A percentile compares a stretch with the other conserved stretches of the same genome.
Evolutionary conservation across 148 eudicot genomes (phyloP).

Genomic region (Vaccinium macrocarpon): DNA sequence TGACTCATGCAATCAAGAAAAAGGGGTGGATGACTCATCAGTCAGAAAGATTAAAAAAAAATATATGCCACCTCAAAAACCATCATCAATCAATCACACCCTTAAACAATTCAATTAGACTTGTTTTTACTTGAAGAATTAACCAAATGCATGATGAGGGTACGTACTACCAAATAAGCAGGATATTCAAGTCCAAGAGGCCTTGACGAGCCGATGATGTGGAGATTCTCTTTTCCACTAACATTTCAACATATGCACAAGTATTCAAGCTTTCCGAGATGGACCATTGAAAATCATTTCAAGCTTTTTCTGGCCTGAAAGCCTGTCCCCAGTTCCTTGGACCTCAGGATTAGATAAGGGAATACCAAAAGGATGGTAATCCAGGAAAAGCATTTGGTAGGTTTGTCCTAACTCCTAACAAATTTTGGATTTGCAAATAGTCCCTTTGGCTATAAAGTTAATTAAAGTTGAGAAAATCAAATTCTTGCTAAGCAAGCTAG

Average conservation of each 20-base stretch:
- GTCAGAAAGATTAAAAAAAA: too few species aligned
- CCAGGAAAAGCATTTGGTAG: neutral
- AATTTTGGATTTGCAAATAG: neutral
- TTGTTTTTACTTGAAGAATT: too few species aligned
- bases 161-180: too few species aligned
- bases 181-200: neutral
- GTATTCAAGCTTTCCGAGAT: neutral
- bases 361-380: neutral
- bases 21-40: too few species aligned
- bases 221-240: neutral
- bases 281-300: neutral
- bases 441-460: neutral
- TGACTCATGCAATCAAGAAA: constrained; percentile 20
- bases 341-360: neutral
- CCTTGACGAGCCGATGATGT: neutral
- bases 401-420: neutral
- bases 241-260: neutral
- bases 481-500: neutral
- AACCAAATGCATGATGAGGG: too few species aligned
- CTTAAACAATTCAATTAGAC: too few species aligned
- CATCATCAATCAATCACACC: too few species aligned
- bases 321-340: neutral
- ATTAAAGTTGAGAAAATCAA: neutral
- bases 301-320: neutral
- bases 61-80: too few species aligned